Base-by-base conservation (phyloP, 108 stramenopile species). In the Cylindrotheca fusiformis region DNA sequence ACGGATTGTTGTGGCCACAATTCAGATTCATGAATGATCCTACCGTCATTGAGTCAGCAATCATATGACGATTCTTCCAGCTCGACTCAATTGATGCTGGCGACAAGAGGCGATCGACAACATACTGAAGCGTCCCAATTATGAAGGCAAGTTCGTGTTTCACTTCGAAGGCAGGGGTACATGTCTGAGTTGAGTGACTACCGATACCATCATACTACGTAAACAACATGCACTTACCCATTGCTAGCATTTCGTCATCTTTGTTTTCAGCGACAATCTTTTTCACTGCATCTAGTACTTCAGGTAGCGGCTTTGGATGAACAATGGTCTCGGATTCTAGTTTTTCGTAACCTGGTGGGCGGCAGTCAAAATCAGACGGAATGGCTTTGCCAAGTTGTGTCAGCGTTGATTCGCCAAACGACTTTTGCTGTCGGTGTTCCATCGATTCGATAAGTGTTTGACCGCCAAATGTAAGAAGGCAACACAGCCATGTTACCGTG, bases 1-100 rank as follows among this genome's bases (percentile, higher is more conserved):
- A 94, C 18, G 83, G 86, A 73, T 80, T 86, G 48, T 94, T 94
- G 74, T 94, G 93, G 2, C 93, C 93, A 71, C 93, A 94, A 27
- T 87, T 82, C 3, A 94, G 71, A 52, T 89, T 89, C 33, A 91
- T 56, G 59, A 90, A 94, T 14, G 71, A 79, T 33, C 93, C 86
- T 3, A 72, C 58, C n/a, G 62, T 33, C 6, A 65, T 64, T 31
- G n/a, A 14, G 32, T 51, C 49, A 1, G 48, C n/a, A 23, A 64
- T 31, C 20, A 74, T 30, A 41, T 75, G 63, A 2, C 50, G 63
- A 55, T 22, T 61, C 36, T 73, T 60, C 58, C 76, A 58, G 26
- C 68, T 68, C 20, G 55, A n/a, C 19, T 68, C 64, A 2, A 74
- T 49, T 8, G 22, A 56, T 33, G 63, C 52, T 50, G 77, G 65